Evolutionary conservation across 108 stramenopile species (phyloP).

Genomic region (Cyclotella baltica): DNA sequence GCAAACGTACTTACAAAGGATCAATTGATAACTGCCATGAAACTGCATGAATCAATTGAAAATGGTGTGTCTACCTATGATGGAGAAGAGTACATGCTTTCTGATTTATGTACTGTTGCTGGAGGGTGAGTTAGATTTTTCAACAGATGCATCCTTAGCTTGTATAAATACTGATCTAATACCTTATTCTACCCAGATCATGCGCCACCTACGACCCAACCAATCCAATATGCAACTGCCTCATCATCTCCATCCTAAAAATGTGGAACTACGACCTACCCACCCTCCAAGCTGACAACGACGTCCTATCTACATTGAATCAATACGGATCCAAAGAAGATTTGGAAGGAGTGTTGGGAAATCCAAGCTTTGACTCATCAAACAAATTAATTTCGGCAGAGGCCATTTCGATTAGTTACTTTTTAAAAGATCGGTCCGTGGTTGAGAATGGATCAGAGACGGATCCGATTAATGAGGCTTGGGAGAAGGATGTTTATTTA

Average conservation of each 20-base stretch:
- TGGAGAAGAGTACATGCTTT: slow-evolving; percentile 28
- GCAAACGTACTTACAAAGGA: slow-evolving; percentile 66
- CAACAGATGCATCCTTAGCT: background rate
- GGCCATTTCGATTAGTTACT: slow-evolving; percentile 66
- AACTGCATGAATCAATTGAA: slow-evolving; percentile 57
- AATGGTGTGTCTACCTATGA: slow-evolving; percentile 33
- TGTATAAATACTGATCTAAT: background rate
- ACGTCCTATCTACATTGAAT: slow-evolving; percentile 62
- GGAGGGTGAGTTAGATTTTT: slow-evolving; percentile 48
- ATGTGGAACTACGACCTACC: slow-evolving; percentile 75
- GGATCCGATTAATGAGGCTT: slow-evolving; percentile 63
- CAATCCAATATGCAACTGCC: slow-evolving; percentile 56
- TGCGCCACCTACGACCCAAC: slow-evolving; percentile 43
- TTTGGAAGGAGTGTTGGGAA: slow-evolving; percentile 59
- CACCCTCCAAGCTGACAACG: slow-evolving; percentile 55
- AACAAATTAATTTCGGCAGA: slow-evolving; percentile 55
- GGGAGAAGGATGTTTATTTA: slow-evolving; percentile 45
- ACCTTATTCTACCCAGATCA: slow-evolving; percentile 1
- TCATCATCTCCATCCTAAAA: slow-evolving; percentile 59
- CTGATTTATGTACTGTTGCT: slow-evolving; percentile 58
- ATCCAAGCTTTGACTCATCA: slow-evolving; percentile 47
- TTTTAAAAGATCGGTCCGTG: slow-evolving; percentile 54
- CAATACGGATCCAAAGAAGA: slow-evolving; percentile 53
- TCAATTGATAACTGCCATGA: slow-evolving; percentile 51
- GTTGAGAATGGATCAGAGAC: slow-evolving; percentile 47